Base-by-base conservation (phyloP, 2,329 filamentous ascomycete species). In the Apiospora aurea region DNA sequence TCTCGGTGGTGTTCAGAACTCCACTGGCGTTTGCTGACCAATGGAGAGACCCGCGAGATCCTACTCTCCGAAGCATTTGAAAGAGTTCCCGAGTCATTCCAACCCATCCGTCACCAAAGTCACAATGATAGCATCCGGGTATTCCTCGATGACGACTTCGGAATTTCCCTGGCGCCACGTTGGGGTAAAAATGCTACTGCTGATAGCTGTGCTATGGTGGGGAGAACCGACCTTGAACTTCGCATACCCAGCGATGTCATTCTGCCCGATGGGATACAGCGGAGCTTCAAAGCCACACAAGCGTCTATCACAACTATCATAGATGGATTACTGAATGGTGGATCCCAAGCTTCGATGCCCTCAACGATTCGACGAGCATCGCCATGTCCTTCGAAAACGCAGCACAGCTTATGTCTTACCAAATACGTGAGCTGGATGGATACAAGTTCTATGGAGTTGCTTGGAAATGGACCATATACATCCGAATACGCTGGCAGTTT, bases 401-500 rank as follows among this genome's bases (percentile, higher is more conserved):
- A 3, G 74, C 74, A 14, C 71, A 47, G 46, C 70, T 47, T 1
- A 71, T 75, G 44, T 71, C 74, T 1, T 73, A 74, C 26, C 75
- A 72, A 72, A 74, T 77, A 49, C 73, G 75, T 21, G 74, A 74
- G 64, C 44, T 71, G 1, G 71, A 72, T 21, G 69, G 72, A 5
- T 51, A 71, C 0, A 75, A 61, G 2, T 43, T 69, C 1, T 4
- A 38, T 0, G 75, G 76, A 0, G 61, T 46, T 1, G 72, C 66
- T 6, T 38, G 73, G 13, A 74, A 76, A 18, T 77, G 73, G 75
- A 71, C 72, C 2, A 72, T 74, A 11, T 72, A 74, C 24, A 75
- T 75, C 34, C 51, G 70, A 2, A 73, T 78, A 8, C 57, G 75
- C 7, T 78, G 76, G 77, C 43, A 73, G 1, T 78, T 38, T 7